These are phyloP conservation scores for Hanseniaspora meyeri DNA, from an alignment of 805 yeast genomes.

Conservation along the genomic window DNA sequence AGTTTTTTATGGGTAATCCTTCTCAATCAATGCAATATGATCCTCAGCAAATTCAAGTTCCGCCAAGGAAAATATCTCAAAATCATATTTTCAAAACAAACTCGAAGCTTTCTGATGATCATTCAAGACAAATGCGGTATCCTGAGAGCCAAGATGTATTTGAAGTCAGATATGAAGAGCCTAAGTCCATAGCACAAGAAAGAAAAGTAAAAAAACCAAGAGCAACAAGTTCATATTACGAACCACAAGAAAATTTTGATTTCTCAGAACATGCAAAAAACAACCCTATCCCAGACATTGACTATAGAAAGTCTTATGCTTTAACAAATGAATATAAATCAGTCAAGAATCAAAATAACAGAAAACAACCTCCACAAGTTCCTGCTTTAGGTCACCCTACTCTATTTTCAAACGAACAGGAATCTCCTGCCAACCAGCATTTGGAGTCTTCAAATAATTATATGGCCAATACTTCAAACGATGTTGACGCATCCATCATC, in stretches of 20 bases:
- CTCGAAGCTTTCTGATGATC: background rate
- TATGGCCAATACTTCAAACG: background rate
- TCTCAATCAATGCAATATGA: background rate
- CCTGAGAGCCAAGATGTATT: background rate
- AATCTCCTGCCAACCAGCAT: background rate
- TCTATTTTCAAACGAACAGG: background rate
- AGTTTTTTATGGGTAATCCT: background rate
- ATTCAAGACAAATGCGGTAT: background rate
- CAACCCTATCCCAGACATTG: constrained; percentile 4
- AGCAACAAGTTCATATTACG: constrained; percentile 14
- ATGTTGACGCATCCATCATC: background rate
- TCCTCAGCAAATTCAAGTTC: background rate
- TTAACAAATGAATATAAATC: constrained; percentile 7
- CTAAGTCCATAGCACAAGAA: background rate
- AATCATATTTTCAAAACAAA: no score
- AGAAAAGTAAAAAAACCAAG: constrained; percentile 6
- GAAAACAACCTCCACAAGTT: background rate
- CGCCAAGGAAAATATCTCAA: background rate
- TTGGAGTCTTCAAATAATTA: background rate
- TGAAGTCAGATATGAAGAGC: background rate
- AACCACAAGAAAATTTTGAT: background rate
- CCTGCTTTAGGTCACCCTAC: background rate
- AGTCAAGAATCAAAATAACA: background rate
- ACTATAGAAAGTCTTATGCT: constrained; percentile 11
- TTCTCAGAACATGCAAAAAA: background rate